Base-by-base conservation (phyloP, 1,139 yeast species). In the Saccharomycopsis hybrid region DNA sequence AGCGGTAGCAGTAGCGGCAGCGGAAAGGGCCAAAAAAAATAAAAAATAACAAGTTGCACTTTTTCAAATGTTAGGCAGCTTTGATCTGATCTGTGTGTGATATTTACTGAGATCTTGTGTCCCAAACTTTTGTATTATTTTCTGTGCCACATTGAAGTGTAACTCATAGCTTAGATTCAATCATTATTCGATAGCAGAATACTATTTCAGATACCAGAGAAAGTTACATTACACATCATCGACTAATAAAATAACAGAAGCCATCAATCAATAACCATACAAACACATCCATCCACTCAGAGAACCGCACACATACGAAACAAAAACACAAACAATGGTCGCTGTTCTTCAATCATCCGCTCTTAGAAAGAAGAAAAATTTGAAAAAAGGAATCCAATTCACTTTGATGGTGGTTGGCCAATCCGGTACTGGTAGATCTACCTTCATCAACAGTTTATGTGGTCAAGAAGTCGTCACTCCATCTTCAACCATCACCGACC, bases 351-450 rank as follows among this genome's bases (percentile, higher is more conserved):
- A 65, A 50, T 69, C 73, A 1, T 69, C 73, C 9, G 70, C 73
- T 33, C 70, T 85, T 52, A 66, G 84, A 60, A 77, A 82, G 61
- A 78, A 80, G 61, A 88, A 87, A 65, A 92, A 87, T 62, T 78
- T 86, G 64, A 85, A 85, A 64, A 83, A 87, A 64, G 97, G 95
- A 38, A 78, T 88, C 60, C 85, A 87, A 61, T 86, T 90, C 64
- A 82, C 88, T 38, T 60, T 88, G 49, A 81, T 89, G 89, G 85
- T 88, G 5, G 85, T 83, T 37, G 97, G 97, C 9, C 76, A 74
- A 46, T 73, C 84, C 24, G 96, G 96, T 1, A 73, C 82, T 5
- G 96, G 96, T 2, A 84, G 94, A 64, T 78, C 95, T 2, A 82
- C 95, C 0, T 86, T 89, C 60, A 74, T 89, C 57, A 87, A 88